Conservation (phyloP, 208 protist species). For the Leishmania mexicana region DNA sequence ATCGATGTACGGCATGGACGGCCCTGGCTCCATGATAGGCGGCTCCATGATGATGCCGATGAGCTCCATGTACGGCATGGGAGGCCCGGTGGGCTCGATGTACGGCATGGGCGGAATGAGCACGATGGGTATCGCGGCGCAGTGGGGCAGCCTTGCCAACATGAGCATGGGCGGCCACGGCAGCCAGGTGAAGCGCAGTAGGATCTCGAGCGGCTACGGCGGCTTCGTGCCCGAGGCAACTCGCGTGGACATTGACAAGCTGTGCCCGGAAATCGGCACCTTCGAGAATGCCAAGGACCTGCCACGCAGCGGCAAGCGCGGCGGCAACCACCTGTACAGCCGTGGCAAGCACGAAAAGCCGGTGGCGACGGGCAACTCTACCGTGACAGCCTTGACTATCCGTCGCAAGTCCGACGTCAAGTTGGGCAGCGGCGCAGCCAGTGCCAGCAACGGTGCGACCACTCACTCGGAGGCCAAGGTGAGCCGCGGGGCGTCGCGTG, state of each 20-base stretch:
- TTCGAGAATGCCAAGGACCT: slow-evolving; percentile 52
- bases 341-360: slow-evolving; percentile 55
- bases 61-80: slow-evolving; percentile 33
- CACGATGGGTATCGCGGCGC: slow-evolving; percentile 49
- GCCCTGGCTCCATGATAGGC: slow-evolving; percentile 17
- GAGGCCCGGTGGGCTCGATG: slow-evolving; percentile 24
- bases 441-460: not conserved
- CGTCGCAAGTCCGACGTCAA: slow-evolving; percentile 37
- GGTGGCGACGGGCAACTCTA: slow-evolving; percentile 41
- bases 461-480: not conserved
- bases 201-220: slow-evolving; percentile 42
- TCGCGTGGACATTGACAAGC: slow-evolving; percentile 31
- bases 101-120: slow-evolving; percentile 43
- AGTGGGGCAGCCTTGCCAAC: slow-evolving; percentile 70
- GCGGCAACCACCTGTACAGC: slow-evolving; percentile 66
- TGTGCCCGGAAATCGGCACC: slow-evolving; percentile 63
- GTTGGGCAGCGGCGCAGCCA: not conserved
- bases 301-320: slow-evolving; percentile 67
- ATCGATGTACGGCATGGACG: slow-evolving; percentile 27
- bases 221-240: slow-evolving; percentile 41
- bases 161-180: slow-evolving; percentile 30
- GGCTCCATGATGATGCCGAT: slow-evolving; percentile 20
- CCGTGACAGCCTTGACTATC: slow-evolving; percentile 47
- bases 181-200: slow-evolving; percentile 28
- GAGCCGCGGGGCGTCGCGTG: not conserved